These are phyloP conservation scores for Cladosporium sp. DNA, from an alignment of 2,329 filamentous ascomycete genomes.

Conservation along the genomic window DNA sequence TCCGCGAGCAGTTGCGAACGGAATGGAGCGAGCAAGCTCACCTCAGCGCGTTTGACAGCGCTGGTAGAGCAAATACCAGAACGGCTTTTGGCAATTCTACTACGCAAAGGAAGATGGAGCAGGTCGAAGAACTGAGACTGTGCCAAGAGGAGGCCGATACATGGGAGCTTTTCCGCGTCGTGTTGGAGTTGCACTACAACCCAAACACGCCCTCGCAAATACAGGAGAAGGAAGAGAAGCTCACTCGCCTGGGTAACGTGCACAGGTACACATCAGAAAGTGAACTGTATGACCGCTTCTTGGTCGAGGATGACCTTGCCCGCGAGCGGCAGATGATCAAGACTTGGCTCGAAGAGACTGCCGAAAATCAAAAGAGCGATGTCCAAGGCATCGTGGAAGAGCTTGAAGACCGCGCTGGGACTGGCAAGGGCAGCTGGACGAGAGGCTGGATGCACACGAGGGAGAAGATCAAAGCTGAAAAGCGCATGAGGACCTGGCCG, in stretches of 20 bases:
- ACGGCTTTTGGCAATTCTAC: conserved; percentile 16
- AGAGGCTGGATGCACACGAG: conserved; percentile 92
- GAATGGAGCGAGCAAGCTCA: conserved; percentile 28
- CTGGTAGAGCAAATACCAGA: conserved; percentile 25
- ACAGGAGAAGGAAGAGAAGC: conserved; percentile 30
- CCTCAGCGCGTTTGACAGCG: conserved; percentile 25
- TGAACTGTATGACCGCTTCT: conserved; percentile 68
- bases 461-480: conserved; percentile 82
- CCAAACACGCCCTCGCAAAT: conserved; percentile 32
- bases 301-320: conserved; percentile 67
- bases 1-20: conserved; percentile 37
- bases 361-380: conserved; percentile 62
- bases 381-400: conserved; percentile 73
- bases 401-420: conserved; percentile 61
- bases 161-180: conserved; percentile 77
- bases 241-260: conserved; percentile 31
- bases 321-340: conserved; percentile 75
- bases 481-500: conserved; percentile 62
- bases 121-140: conserved; percentile 23
- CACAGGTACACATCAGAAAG: conserved; percentile 55
- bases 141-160: conserved; percentile 69
- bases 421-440: conserved; percentile 71
- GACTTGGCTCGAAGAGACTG: conserved; percentile 79
- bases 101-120: conserved; percentile 28
- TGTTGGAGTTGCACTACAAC: conserved; percentile 64